Conservation (phyloP, 305 asterid genomes). For the Coffea humblotiana region DNA sequence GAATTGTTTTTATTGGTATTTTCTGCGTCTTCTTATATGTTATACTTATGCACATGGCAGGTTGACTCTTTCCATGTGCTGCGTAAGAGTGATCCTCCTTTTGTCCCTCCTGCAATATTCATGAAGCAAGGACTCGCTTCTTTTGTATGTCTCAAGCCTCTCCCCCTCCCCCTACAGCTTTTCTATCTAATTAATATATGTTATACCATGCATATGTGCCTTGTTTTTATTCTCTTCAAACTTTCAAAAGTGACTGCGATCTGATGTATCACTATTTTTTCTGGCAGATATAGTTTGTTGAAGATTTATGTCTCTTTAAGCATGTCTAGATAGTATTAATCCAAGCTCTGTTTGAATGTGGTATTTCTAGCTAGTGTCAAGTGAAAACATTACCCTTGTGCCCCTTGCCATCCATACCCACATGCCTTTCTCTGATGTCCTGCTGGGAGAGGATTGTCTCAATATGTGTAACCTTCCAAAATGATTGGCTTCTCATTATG, state of each 20-base stretch:
- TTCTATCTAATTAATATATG: not conserved
- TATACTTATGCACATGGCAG: constrained; percentile 45
- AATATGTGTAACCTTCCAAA: not conserved
- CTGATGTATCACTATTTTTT: not conserved
- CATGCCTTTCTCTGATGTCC: not conserved
- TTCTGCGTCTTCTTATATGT: constrained; percentile 4
- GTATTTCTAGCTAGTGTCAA: not conserved
- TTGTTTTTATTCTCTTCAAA: not conserved
- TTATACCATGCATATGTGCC: constrained; percentile 1
- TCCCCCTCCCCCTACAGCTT: constrained; percentile 18
- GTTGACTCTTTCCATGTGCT: constrained; percentile 93
- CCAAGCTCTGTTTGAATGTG: not conserved
- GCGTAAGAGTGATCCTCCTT: constrained; percentile 95
- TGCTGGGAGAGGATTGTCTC: not conserved
- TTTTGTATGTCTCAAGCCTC: constrained; percentile 55
- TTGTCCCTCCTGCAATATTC: constrained; percentile 74
- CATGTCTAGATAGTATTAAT: not conserved
- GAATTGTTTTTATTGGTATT: not conserved
- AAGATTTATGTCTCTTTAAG: not conserved
- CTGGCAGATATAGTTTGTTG: no score
- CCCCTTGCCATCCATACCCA: not conserved
- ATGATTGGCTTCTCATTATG: not conserved
- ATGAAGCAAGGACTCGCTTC: constrained; percentile 88
- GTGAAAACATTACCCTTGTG: not conserved
- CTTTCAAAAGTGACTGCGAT: not conserved